Evolutionary conservation across 352 stramenopile genomes (phyloP), one percentile per base, ranked within the genome.

Genomic region (Globisporangium solare): DNA sequence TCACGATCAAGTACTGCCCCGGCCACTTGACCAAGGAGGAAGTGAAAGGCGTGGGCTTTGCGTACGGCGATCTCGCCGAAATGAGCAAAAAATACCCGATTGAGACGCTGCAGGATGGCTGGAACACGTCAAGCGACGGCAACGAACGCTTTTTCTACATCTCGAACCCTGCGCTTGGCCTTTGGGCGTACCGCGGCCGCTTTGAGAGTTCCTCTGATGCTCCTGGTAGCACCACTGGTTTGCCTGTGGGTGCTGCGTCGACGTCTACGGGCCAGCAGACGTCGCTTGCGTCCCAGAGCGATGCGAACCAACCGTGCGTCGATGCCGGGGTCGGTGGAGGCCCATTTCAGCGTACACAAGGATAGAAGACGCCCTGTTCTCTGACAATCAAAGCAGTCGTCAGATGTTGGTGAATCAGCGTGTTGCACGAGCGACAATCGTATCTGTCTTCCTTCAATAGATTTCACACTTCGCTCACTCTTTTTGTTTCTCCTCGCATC

Each of bases 101-200:
- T 24, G 56, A 82, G 11, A 68, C 77, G 31, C 74, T 98, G 1
- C 75, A 93, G 51, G 95, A 98, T 69, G 96, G 95, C 43, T 98
- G 92, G 92, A 98, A 98, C 66, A 73, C 76, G 12, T 74, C 86
- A 10, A 67, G 74, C 7, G 67, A 70, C 46, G 80, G 51, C 43
- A 56, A 79, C 15, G 87, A 97, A 63, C 81, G 89, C 40, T 98
- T 98, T 68, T 99, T 94, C 73, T 99, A 95, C 73, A 97, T 99
- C 40, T 96, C 90, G 14, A 99, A 98, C 69, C 96, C 96, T 6
- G 94, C 96, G 15, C 70, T 99, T 21, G 96, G 96, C 14, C 76
- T 99, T 22, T 99, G 96, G 96, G 96, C 95, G 48, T 94, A 86
- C 48, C 77, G 83, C 46, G 83, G 85, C 39, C 81, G 84, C 32